Evolutionary conservation across 352 stramenopile species (phyloP).

Genomic region (Sclerospora graminicola): DNA sequence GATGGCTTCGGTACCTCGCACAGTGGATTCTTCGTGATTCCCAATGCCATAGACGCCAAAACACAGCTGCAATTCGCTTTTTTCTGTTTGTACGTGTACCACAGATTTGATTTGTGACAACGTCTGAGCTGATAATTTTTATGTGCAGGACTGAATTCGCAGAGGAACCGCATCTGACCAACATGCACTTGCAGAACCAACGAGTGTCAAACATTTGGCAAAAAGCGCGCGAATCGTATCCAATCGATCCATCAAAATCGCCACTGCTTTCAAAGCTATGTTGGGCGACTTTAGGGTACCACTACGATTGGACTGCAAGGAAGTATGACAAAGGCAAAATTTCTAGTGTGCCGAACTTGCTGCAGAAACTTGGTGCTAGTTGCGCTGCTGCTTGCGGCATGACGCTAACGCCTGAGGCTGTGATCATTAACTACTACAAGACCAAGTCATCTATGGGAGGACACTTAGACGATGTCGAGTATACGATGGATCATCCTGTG

Average conservation of each 20-base stretch:
- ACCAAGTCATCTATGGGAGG: constrained; percentile 66
- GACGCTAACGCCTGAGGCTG: constrained; percentile 43
- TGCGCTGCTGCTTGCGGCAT: constrained; percentile 48
- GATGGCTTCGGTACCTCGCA: constrained; percentile 32
- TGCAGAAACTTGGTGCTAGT: constrained; percentile 27
- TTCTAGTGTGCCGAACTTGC: constrained; percentile 36
- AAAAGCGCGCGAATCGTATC: constrained; percentile 27
- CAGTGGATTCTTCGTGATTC: constrained; percentile 59
- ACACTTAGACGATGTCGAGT: constrained; percentile 77
- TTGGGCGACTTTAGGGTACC: constrained; percentile 60
- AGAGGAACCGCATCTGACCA: constrained; percentile 65
- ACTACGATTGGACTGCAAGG: constrained; percentile 76
- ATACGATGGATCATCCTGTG: constrained; percentile 74
- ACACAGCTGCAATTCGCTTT: constrained; percentile 47
- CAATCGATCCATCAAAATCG: constrained; percentile 27
- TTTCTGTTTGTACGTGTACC: constrained; percentile 39
- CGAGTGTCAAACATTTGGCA: constrained; percentile 42
- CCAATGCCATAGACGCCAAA: constrained; percentile 32
- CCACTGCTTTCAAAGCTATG: constrained; percentile 51
- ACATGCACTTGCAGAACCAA: constrained; percentile 59
- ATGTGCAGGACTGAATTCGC: constrained; percentile 46
- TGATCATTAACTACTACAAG: constrained; percentile 84
- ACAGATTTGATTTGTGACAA: neutral
- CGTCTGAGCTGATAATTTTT: constrained; percentile 4
- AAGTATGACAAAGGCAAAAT: constrained; percentile 51